Evolutionary conservation across 2,329 filamentous ascomycete genomes (phyloP), one percentile per base, ranked within the genome.

Genomic region (Ophiostoma australiae): DNA sequence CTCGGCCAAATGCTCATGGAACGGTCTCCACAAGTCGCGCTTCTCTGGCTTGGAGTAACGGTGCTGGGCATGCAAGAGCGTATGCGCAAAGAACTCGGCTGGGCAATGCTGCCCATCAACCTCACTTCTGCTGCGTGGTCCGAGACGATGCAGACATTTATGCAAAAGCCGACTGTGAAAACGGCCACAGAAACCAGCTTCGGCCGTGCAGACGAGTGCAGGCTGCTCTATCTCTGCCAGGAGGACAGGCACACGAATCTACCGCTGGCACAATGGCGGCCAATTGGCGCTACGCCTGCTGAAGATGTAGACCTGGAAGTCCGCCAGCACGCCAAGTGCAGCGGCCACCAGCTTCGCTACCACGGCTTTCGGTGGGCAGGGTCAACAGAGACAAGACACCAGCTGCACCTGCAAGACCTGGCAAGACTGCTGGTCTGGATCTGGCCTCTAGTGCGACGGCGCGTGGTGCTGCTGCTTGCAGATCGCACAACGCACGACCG

Each of bases 271-370:
- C 76, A 76, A 68, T 80, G 76, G 78, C 74, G 44, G 52, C 77
- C 77, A 69, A 77, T 78, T 72, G 77, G 78, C 15, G 72, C 65
- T 65, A 78, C 76, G 66, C 70, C 68, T 23, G 48, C 76, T 10
- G 76, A 74, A 70, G 75, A 78, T 72, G 75, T 74, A 55, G 76
- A 79, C 69, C 67, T 79, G 13, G 75, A 77, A 67, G 76, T 79
- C 6, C 76, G 76, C 52, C 61, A 63, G 67, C 76, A 79, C 73
- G 74, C 74, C 35, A 52, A 73, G 4, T 78, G 76, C 71, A 69
- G 69, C 44, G 72, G 68, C 37, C 76, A 79, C 69, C 35, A 71
- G 67, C 75, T 78, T 68, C 70, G 71, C 27, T 77, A 77, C 39
- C 48, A 70, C 68, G 74, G 73, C 20, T 76, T 75, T 69, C 31